Evolutionary conservation across 1,284 basidiomycete genomes (phyloP), one percentile per base, ranked within the genome.

Genomic region (Malassezia nana): DNA sequence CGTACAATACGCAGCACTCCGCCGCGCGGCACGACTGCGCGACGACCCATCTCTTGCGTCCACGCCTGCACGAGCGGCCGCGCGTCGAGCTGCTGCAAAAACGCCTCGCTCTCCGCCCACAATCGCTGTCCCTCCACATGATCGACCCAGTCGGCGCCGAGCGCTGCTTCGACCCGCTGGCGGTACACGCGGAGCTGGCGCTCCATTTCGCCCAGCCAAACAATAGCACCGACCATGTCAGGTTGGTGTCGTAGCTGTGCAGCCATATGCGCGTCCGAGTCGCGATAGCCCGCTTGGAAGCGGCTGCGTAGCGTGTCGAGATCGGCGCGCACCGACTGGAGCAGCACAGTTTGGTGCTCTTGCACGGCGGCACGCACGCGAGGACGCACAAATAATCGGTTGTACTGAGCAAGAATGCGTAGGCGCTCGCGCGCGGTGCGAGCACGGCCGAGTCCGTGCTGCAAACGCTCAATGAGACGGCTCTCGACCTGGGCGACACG

Each of bases 351-450:
- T 76, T 98, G 94, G 70, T 98, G 96, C 75, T 96, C 94, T 80
- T 95, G 89, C 55, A 98, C 95, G 35, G 92, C 91, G 60, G 92
- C 91, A 16, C 47, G 55, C 35, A 48, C 68, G 55, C 96, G 96
- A n/a, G 91, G 92, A 57, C 94, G 81, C 29, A 98, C 91, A 72
- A 99, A 96, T 29, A 98, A 78, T 1, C 88, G 87, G 75, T 98
- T 96, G 79, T 96, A 98, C 76, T 94, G 94, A 5, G 89, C 92
- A 76, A 99, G 92, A 43, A 96, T 92, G 50, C 91, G 82, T 77
- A 99, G 96, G 91, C 96, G 98, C 78, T 96, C 92, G 71, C 94
- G 92, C 2, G 94, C 92, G 69, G 94, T 96, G 46, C 89, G 81
- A 24, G 92, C 91, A 9, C 89, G 92, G n/a, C 88, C 94, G 18